Conservation (phyloP, 768 basidiomycete genomes). For the Paxillus rubicundulus region DNA sequence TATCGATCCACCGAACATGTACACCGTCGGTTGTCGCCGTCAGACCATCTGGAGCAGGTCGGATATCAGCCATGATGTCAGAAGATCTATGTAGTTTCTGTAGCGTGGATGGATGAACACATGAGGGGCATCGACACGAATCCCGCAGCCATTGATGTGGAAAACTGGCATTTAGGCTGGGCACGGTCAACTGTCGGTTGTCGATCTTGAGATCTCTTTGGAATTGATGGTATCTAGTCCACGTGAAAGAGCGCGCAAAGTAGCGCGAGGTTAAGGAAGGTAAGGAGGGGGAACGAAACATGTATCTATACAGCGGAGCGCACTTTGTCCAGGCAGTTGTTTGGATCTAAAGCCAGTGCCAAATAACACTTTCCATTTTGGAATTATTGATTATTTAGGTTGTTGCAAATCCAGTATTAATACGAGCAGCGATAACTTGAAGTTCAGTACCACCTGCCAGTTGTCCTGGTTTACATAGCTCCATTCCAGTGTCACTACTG, state of each 20-base stretch:
- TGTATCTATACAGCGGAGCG: neutral
- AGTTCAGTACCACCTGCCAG: neutral
- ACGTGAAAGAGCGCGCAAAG: neutral
- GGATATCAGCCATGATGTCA: constrained; percentile 54
- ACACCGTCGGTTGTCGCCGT: constrained; percentile 44
- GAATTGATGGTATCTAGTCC: neutral
- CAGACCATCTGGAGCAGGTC: constrained; percentile 43
- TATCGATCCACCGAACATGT: constrained; percentile 54
- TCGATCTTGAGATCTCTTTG: constrained; percentile 13
- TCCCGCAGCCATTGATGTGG: constrained; percentile 83
- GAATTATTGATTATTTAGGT: neutral
- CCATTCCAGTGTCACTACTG: too few relatives aligned
- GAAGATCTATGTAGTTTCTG: constrained; percentile 77
- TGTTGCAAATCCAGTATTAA: too few relatives aligned
- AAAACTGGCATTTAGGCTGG: constrained; percentile 43
- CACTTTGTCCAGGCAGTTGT: constrained; percentile 14
- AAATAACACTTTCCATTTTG: constrained; percentile 22
- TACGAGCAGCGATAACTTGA: too few relatives aligned
- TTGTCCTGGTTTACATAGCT: too few relatives aligned
- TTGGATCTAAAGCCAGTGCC: constrained; percentile 30
- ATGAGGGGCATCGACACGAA: constrained; percentile 69
- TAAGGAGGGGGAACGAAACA: constrained; percentile 7
- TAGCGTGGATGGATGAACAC: constrained; percentile 71
- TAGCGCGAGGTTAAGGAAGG: neutral
- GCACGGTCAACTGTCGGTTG: constrained; percentile 13